Conservation (phyloP, 768 basidiomycete species). For the Collybiopsis confluens region DNA sequence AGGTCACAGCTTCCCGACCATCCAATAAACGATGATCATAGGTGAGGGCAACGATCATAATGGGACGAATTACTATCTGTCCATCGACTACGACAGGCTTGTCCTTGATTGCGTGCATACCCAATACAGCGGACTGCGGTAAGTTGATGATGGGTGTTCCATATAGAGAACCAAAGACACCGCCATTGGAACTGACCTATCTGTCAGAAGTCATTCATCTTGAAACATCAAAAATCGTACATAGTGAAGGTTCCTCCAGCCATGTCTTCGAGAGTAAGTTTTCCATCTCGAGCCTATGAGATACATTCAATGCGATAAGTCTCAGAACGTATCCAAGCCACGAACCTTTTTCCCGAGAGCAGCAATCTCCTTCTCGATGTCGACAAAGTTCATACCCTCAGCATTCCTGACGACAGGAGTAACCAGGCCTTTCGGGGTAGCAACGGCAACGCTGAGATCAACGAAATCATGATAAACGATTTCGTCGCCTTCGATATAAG, state of each 20-base stretch:
- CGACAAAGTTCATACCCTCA: conserved; percentile 80
- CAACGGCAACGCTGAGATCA: conserved; percentile 93
- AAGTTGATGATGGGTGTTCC: conserved; percentile 99
- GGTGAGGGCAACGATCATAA: conserved; percentile 92
- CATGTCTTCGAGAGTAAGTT: conserved; percentile 97
- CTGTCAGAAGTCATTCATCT: conserved; percentile 1
- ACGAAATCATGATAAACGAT: conserved; percentile 92
- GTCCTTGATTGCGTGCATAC: conserved; percentile 96
- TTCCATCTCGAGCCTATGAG: conserved; percentile 72
- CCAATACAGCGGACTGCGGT: conserved; percentile 87
- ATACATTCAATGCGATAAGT: background rate
- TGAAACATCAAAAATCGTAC: conserved; percentile 37
- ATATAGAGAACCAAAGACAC: conserved; percentile 92
- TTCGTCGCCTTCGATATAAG: conserved; percentile 89
- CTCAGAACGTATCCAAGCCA: background rate
- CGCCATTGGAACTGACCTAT: conserved; percentile 82
- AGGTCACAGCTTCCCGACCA: conserved; percentile 93
- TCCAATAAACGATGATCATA: conserved; percentile 96
- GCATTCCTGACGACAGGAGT: conserved; percentile 93
- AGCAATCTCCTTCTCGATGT: conserved; percentile 92
- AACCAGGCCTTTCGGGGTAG: conserved; percentile 95
- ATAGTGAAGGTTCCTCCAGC: conserved; percentile 98
- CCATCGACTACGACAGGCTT: conserved; percentile 87
- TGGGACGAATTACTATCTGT: conserved; percentile 93
- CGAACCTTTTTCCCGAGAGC: conserved; percentile 77